Conservation (phyloP, 805 yeast genomes). For the Candida ulmi region DNA sequence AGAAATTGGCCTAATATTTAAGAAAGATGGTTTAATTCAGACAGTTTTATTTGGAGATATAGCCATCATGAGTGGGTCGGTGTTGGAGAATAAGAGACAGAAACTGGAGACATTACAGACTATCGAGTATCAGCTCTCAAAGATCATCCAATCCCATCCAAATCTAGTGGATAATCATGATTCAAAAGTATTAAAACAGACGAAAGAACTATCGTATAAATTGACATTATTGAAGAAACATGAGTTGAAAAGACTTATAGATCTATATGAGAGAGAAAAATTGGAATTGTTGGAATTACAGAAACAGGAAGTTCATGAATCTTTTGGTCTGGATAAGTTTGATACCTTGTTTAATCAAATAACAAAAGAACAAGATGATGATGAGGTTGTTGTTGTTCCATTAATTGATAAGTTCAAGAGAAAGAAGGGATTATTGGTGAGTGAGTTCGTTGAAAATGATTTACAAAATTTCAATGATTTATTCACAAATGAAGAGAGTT, state of each 20-base stretch:
- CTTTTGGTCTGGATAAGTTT: constrained; percentile 26
- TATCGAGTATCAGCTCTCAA: background rate
- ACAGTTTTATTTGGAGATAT: too few relatives aligned
- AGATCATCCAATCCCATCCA: background rate
- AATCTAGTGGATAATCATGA: background rate
- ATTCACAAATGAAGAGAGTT: constrained; percentile 56
- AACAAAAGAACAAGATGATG: constrained; percentile 24
- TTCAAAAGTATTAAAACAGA: background rate
- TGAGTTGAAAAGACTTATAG: background rate
- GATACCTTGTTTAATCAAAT: constrained; percentile 29
- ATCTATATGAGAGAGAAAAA: background rate
- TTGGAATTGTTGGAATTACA: constrained; percentile 11
- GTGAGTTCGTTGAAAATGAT: constrained; percentile 41
- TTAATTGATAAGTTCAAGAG: constrained; percentile 13
- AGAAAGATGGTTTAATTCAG: too few relatives aligned
- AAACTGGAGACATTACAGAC: background rate
- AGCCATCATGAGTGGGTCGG: background rate
- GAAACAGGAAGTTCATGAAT: constrained; percentile 12
- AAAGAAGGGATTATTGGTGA: constrained; percentile 30
- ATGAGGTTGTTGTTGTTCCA: constrained; percentile 23
- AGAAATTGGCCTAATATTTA: too few relatives aligned
- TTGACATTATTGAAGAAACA: background rate
- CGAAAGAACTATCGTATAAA: background rate
- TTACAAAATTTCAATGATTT: constrained; percentile 38
- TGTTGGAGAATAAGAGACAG: background rate